phyloP scores from a whole-genome alignment of 2,329 filamentous ascomycete genomes.

The Hypoxylon sp. region DNA sequence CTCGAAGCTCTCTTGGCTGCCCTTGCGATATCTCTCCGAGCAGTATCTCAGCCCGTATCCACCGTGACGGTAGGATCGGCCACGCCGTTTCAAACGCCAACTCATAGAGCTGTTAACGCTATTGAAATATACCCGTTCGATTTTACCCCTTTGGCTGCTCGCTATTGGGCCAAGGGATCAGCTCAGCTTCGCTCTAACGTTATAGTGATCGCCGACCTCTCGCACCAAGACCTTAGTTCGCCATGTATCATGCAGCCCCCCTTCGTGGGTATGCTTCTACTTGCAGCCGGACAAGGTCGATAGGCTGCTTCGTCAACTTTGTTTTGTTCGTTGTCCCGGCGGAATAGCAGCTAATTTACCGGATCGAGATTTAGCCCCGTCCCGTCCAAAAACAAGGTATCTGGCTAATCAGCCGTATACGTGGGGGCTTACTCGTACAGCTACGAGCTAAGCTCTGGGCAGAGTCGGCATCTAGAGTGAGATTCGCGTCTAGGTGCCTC shows the following conservation, averaged over 20 bases:
- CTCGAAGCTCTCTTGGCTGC: conserved; percentile 1
- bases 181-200: conserved; percentile 34
- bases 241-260: conserved; percentile 23
- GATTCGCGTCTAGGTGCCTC: conserved; percentile 18
- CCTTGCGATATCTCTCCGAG: conserved; percentile 4
- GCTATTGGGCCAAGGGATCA: conserved; percentile 18
- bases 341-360: conserved; percentile 24
- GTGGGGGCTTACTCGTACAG: conserved; percentile 16
- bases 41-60: conserved; percentile 38
- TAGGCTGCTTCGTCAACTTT: conserved; percentile 20
- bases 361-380: conserved; percentile 21
- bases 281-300: conserved; percentile 18
- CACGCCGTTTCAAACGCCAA: conserved; percentile 20
- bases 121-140: conserved; percentile 32
- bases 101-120: conserved; percentile 21
- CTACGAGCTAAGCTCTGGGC: conserved; percentile 28
- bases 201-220: conserved; percentile 43
- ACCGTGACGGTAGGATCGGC: conserved; percentile 33
- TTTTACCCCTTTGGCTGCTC: conserved; percentile 9
- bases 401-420: conserved; percentile 1
- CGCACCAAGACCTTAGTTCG: conserved; percentile 7
- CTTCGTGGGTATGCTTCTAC: conserved; percentile 9
- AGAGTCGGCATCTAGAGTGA: conserved; percentile 10
- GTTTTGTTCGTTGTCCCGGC: conserved; percentile 4
- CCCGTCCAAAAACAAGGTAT: conserved; percentile 31